Percentiles rank a stretch among this genome's conserved stretches.
These are phyloP conservation scores for Paracamarosporium sp. DNA, from an alignment of 2,329 filamentous ascomycete species.

Conservation along the genomic window DNA sequence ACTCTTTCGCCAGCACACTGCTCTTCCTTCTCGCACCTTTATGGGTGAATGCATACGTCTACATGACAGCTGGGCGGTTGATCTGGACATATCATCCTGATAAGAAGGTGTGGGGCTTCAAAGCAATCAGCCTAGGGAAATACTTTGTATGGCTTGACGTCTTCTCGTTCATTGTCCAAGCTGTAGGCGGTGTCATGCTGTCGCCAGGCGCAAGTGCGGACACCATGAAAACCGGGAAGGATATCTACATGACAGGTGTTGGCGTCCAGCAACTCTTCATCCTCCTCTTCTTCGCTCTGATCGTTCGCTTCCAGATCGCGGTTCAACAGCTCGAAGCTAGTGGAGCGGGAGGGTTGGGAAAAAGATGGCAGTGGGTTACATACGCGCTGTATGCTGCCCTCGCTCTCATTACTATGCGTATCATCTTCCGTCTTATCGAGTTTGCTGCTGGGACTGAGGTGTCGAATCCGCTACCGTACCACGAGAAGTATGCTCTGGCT, in stretches of 20 bases:
- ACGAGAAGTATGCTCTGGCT: constrained; percentile 61
- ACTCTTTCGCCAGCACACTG: constrained; percentile 46
- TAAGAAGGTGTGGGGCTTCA: constrained; percentile 43
- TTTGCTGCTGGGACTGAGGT: constrained; percentile 56
- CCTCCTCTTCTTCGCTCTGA: constrained; percentile 25
- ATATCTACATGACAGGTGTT: constrained; percentile 49
- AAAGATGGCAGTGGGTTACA: constrained; percentile 33
- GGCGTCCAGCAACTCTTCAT: constrained; percentile 42
- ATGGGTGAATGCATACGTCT: constrained; percentile 55
- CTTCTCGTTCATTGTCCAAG: constrained; percentile 54
- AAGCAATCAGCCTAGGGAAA: constrained; percentile 46
- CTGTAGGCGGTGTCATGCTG: constrained; percentile 47
- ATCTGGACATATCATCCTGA: constrained; percentile 48
- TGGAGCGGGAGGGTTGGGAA: neutral
- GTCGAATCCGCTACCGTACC: constrained; percentile 54
- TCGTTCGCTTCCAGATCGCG: constrained; percentile 28
- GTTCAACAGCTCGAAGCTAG: constrained; percentile 10
- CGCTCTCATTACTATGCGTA: constrained; percentile 57
- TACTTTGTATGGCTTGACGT: constrained; percentile 56
- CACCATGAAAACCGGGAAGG: constrained; percentile 47
- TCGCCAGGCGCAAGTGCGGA: constrained; percentile 28
- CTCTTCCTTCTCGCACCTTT: constrained; percentile 54
- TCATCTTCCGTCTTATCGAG: constrained; percentile 67
- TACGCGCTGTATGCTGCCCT: constrained; percentile 52
- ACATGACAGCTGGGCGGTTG: constrained; percentile 49